A percentile compares a stretch with the other conserved stretches of the same genome.
These are phyloP conservation scores for Hemileccinum impolitum DNA, from an alignment of 768 basidiomycete species.

Conservation along the genomic window DNA sequence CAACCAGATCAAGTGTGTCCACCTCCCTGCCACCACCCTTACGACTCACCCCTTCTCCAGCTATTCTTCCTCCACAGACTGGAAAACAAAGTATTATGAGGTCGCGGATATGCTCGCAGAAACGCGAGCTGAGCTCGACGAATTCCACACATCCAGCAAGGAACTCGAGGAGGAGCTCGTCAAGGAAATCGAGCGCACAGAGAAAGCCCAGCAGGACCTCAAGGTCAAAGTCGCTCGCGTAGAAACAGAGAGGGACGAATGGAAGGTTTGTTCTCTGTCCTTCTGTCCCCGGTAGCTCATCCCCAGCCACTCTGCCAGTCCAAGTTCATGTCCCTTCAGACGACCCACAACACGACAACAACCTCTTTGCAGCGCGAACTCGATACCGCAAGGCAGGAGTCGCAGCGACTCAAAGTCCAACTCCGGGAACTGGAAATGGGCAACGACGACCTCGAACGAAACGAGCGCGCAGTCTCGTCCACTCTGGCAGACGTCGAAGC, in stretches of 20 bases:
- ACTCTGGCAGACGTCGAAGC: slow-evolving; percentile 81
- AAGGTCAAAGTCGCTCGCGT: slow-evolving; percentile 66
- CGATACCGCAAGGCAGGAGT: slow-evolving; percentile 73
- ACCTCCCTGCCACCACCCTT: slow-evolving; percentile 12
- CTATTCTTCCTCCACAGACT: slow-evolving; percentile 60
- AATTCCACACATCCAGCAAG: slow-evolving; percentile 84
- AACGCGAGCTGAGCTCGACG: slow-evolving; percentile 80
- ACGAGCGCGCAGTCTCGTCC: slow-evolving; percentile 84
- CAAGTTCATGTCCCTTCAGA: slow-evolving; percentile 87
- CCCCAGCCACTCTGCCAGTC: slow-evolving; percentile 38
- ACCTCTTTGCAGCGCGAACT: slow-evolving; percentile 90
- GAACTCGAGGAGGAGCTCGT: slow-evolving; percentile 93
- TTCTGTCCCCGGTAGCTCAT: neutral
- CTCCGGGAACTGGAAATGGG: slow-evolving; percentile 93
- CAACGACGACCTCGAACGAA: slow-evolving; percentile 95
- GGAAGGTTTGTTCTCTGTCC: slow-evolving; percentile 66
- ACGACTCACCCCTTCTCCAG: slow-evolving; percentile 33
- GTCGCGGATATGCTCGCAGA: slow-evolving; percentile 81
- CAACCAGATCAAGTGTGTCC: slow-evolving; percentile 54
- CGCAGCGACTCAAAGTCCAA: slow-evolving; percentile 67
- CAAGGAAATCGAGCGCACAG: slow-evolving; percentile 83
- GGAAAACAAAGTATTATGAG: slow-evolving; percentile 79
- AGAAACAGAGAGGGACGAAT: slow-evolving; percentile 79
- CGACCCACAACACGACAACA: slow-evolving; percentile 85
- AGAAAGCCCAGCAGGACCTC: slow-evolving; percentile 79